Base-by-base conservation (phyloP, 2,329 filamentous ascomycete species). In the Clonostachys rhizophaga region DNA sequence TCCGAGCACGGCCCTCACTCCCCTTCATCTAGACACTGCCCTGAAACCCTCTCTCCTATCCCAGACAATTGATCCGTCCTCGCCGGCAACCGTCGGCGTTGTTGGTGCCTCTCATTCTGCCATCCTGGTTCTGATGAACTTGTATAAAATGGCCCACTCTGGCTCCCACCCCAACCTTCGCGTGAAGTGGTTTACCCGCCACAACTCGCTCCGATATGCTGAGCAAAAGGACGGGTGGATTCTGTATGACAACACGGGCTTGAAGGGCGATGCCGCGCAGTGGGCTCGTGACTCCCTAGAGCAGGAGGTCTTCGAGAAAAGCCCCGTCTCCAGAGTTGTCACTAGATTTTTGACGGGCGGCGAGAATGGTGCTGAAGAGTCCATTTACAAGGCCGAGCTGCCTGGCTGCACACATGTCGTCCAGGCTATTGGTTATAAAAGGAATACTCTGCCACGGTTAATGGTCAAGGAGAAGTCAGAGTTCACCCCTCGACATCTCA, bases 91-190 rank as follows among this genome's bases (percentile, higher is more conserved):
- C 4, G 61, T 85, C 14, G 79, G 70, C 12, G 78, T 85, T 10
- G 68, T 85, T 10, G 81, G 81, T 34, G 79, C 79, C 41, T 84
- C 80, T 2, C 81, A 85, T 61, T 81, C 76, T 40, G 81, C 81
- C 12, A 78, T 85, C 43, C 69, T 85, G 10, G 79, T 82, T 20
- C 72, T 85, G 14, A 72, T 78, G 58, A 84, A 85, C 58, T 70
- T 85, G 12, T 72, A 75, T 58, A 68, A 75, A 6, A 67, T 84
- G 6, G 75, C 75, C 11, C 62, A 62, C 18, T 67, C 68, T 33
- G 24, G 24, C 24, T 71, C 71, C 1, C 79, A 83, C 50, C 74
- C 77, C 0, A 58, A 70, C 6, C 67, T 85, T 4, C 71, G 69
- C 33, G 69, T 84, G 46, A 78, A 76, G 54, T 85, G 81, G 81